phyloP scores from a whole-genome alignment of 2,329 filamentous ascomycete species.

The Arthrobotrys pseudoclavata region DNA sequence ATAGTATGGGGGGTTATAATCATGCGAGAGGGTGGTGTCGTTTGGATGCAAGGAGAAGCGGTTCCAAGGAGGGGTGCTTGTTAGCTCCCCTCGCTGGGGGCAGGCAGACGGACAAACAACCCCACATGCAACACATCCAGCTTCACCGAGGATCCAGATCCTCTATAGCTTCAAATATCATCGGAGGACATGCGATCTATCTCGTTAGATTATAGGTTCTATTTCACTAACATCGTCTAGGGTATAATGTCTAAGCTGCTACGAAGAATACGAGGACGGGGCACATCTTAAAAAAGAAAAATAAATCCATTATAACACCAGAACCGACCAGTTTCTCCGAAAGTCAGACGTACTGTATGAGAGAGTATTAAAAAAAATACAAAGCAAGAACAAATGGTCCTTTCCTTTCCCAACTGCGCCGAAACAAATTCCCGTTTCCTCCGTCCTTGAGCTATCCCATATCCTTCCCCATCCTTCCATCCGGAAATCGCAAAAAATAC shows the following conservation, averaged over 20 bases:
- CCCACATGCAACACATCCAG: constrained; percentile 54
- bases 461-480: constrained; percentile 30
- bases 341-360: constrained; percentile 43
- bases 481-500: constrained; percentile 53
- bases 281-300: constrained; percentile 8
- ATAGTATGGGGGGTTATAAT: constrained; percentile 9
- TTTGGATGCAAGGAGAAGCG: constrained; percentile 28
- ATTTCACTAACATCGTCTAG: constrained; percentile 1
- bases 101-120: constrained; percentile 32
- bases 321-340: constrained; percentile 37
- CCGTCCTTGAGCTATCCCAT: constrained; percentile 21
- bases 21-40: constrained; percentile 32
- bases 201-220: not conserved
- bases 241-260: constrained; percentile 9
- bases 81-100: constrained; percentile 31
- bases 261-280: not conserved
- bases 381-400: constrained; percentile 50
- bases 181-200: too few relatives aligned
- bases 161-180: not conserved
- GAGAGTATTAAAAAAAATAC: constrained; percentile 32
- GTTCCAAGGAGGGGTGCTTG: constrained; percentile 50
- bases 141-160: constrained; percentile 17
- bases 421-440: constrained; percentile 28
- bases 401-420: constrained; percentile 46
- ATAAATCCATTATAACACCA: constrained; percentile 48